Percentiles rank a stretch among this genome's conserved stretches.
Conservation (phyloP, 1,139 yeast species). For the Yamadazyma triangularis region DNA sequence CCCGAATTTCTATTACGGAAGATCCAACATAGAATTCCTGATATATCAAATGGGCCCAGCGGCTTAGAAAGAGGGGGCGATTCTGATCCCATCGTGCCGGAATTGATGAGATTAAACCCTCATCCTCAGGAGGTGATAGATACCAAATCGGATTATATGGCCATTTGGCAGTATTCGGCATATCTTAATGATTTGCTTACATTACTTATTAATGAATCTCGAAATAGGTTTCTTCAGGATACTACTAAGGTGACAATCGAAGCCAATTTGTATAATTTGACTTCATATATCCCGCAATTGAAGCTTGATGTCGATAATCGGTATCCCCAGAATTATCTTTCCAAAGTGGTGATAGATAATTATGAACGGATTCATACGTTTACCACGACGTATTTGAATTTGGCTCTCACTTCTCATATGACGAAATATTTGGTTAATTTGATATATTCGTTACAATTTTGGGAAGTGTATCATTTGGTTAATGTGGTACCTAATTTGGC, state of each 20-base stretch:
- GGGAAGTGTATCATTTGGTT: constrained; percentile 44
- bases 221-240: too few species aligned
- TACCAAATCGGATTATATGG: constrained; percentile 3
- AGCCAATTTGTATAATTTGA: constrained; percentile 3
- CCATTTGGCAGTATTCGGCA: constrained; percentile 4
- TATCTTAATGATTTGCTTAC: constrained; percentile 4
- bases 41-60: too few species aligned
- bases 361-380: constrained; percentile 26
- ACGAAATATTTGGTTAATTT: constrained; percentile 38
- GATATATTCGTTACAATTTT: constrained; percentile 36
- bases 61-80: not conserved
- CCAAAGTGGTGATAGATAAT: constrained; percentile 38
- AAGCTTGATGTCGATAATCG: constrained; percentile 4
- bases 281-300: constrained; percentile 8
- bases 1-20: constrained; percentile 7
- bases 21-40: too few species aligned
- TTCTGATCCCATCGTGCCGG: constrained; percentile 23
- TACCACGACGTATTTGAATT: constrained; percentile 32
- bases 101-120: constrained; percentile 29
- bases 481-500: constrained; percentile 30
- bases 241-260: constrained; percentile 2
- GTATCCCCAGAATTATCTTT: constrained; percentile 36
- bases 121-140: constrained; percentile 16
- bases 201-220: not conserved
- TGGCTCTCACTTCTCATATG: constrained; percentile 35